Conservation (phyloP, 441 rosid species). For the Aquilaria agallochum region DNA sequence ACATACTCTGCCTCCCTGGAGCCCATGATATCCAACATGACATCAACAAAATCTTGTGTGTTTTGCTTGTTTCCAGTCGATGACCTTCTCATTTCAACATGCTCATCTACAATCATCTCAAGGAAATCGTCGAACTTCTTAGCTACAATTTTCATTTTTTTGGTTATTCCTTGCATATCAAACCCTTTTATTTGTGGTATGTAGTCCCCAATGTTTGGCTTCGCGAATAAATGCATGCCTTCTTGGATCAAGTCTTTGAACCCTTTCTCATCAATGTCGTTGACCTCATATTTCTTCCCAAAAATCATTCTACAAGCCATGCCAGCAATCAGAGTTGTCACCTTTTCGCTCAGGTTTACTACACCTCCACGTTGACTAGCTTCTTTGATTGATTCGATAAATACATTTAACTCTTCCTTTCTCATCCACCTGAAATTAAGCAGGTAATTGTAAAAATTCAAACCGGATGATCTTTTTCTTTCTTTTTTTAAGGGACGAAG, state of each 20-base stretch:
- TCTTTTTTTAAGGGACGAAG: too few species aligned
- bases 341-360: conserved; percentile 30
- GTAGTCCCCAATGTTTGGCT: conserved; percentile 25
- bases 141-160: conserved; percentile 16
- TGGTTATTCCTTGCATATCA: too few species aligned
- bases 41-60: too few species aligned
- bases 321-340: conserved; percentile 22
- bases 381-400: too few species aligned
- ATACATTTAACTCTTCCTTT: conserved; percentile 13
- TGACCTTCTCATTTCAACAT: conserved; percentile 2
- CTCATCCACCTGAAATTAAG: conserved; percentile 18
- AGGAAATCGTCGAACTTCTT: conserved; percentile 31
- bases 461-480: too few species aligned
- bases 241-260: conserved; percentile 32
- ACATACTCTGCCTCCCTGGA: conserved; percentile 19
- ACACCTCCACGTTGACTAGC: conserved; percentile 8
- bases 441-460: too few species aligned
- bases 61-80: conserved; percentile 11
- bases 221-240: conserved; percentile 16
- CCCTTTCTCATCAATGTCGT: conserved; percentile 32
- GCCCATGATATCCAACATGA: conserved; percentile 18
- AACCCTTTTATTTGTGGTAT: too few species aligned
- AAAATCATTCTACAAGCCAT: conserved; percentile 38
- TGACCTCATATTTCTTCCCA: conserved; percentile 1
- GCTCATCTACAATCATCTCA: conserved; percentile 35